Conservation (phyloP, 805 yeast genomes). For the Naumovozyma castellii region DNA sequence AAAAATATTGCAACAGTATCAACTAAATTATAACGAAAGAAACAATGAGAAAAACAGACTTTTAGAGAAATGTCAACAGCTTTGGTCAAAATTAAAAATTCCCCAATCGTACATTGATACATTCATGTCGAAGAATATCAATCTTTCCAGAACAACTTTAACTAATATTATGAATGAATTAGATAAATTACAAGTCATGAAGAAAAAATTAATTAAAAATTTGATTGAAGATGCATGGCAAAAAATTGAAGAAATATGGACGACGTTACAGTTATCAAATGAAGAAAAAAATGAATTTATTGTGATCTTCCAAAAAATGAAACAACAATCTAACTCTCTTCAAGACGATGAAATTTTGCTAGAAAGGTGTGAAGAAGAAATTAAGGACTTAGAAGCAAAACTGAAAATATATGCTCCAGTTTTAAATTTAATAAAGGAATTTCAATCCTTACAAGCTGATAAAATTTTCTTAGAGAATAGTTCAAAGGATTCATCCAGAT, state of each 20-base stretch:
- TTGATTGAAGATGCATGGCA: conserved; percentile 55
- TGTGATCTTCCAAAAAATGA: conserved; percentile 20
- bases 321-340: conserved; percentile 12
- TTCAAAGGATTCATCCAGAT: conserved; percentile 69
- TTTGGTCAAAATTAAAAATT: conserved; percentile 54
- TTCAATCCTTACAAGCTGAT: conserved; percentile 49
- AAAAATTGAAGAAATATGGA: conserved; percentile 56
- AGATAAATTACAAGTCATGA: conserved; percentile 46
- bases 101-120: conserved; percentile 31
- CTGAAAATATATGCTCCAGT: conserved; percentile 45
- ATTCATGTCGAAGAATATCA: conserved; percentile 36
- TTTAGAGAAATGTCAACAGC: conserved; percentile 33
- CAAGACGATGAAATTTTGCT: conserved; percentile 52
- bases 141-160: conserved; percentile 41
- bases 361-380: conserved; percentile 54
- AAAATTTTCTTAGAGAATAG: conserved; percentile 56
- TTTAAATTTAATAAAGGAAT: conserved; percentile 44
- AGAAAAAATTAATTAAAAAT: conserved; percentile 55
- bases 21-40: conserved; percentile 26
- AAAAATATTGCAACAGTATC: conserved; percentile 6
- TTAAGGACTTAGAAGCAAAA: conserved; percentile 41
- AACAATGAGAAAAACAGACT: conserved; percentile 30
- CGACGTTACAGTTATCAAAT: conserved; percentile 46
- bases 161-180: conserved; percentile 46
- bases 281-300: conserved; percentile 42